Base-by-base conservation (phyloP, 2,329 filamentous ascomycete genomes). In the Rasamsonia emersonii region DNA sequence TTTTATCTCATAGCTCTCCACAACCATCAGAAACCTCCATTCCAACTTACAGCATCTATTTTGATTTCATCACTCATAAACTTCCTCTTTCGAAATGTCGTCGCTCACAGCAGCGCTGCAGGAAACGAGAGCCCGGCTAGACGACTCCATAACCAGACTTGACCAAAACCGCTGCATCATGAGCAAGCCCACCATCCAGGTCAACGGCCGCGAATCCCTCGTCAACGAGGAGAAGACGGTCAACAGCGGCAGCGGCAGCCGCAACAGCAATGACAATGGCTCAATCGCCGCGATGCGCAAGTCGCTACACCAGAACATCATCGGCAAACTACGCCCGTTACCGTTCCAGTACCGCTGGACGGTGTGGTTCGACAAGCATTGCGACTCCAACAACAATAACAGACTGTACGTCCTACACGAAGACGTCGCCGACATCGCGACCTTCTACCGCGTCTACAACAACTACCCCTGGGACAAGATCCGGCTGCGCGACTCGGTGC, bases 391-490 rank as follows among this genome's bases (percentile, higher is more conserved):
- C 28, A 43, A 46, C 33, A 43, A 51, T 11, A 49, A 56, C 24
- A 44, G 49, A 26, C 45, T 63, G 18, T 64, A 55, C 17, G 39
- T 58, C 16, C 45, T 64, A 5, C 51, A 61, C 35, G 58, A 58
- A 33, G 50, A 60, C 23, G 55, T 65, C 27, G 45, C 56, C 18
- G 61, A 63, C 39, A 61, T 64, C 32, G 60, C 53, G 4, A 56
- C 53, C 54, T 88, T 88, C 58, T 86, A 82, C 77, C 74, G 80
- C 40, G 82, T 86, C 62, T 77, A 78, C 64, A 86, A 88, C 64
- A 86, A 86, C 59, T 83, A 79, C 23, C 82, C 82, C 10, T 78
- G 85, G 49, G 73, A 79, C 37, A 73, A 79, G 55, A 77, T 88
- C 58, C 79, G 79, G 59, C 77, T 82, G 67, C 77, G 80, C 49